A percentile compares a stretch with the other conserved stretches of the same genome.
These are phyloP conservation scores for Dichotomocladium elegans DNA, from an alignment of 371 early-diverging fungal genomes.

Conservation along the genomic window DNA sequence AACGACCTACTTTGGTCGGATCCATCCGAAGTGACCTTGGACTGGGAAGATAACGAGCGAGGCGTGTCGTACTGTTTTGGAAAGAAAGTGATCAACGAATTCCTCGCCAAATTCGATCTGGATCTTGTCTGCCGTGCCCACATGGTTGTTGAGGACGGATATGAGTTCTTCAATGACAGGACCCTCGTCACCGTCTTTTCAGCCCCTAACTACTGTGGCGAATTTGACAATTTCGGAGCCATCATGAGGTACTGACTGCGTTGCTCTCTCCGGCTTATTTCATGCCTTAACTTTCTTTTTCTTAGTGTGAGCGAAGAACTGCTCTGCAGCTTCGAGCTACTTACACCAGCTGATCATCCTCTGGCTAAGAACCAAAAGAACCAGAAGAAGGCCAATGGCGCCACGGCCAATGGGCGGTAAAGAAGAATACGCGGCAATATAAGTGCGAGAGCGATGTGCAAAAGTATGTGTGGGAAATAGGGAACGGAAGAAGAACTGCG, in stretches of 20 bases:
- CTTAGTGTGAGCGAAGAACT: constrained; percentile 90
- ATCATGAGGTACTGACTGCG: too few species aligned
- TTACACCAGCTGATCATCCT: constrained; percentile 45
- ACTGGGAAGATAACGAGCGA: constrained; percentile 98
- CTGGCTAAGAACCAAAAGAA: constrained; percentile 23
- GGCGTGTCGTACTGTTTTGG: constrained; percentile 98
- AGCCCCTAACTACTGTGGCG: constrained; percentile 99
- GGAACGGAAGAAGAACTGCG: too few species aligned
- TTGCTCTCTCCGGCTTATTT: too few species aligned
- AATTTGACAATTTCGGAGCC: constrained; percentile 96
- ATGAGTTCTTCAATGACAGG: constrained; percentile 96
- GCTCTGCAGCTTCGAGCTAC: constrained; percentile 81
- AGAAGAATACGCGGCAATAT: too few species aligned
- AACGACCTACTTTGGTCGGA: constrained; percentile 93
- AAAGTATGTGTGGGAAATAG: too few species aligned
- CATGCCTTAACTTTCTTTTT: too few species aligned
- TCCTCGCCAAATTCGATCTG: constrained; percentile 86
- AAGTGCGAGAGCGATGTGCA: too few species aligned
- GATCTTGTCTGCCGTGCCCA: constrained; percentile 97
- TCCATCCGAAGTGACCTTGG: constrained; percentile 70
- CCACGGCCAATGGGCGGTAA: constrained; percentile 2
- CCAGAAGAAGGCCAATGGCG: constrained; percentile 10
- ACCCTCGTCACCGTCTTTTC: constrained; percentile 95
- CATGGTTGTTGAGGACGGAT: constrained; percentile 98
- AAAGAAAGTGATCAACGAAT: constrained; percentile 81